Evolutionary conservation across 2,329 filamentous ascomycete species (phyloP).

Genomic region (Pezicula carpinea): DNA sequence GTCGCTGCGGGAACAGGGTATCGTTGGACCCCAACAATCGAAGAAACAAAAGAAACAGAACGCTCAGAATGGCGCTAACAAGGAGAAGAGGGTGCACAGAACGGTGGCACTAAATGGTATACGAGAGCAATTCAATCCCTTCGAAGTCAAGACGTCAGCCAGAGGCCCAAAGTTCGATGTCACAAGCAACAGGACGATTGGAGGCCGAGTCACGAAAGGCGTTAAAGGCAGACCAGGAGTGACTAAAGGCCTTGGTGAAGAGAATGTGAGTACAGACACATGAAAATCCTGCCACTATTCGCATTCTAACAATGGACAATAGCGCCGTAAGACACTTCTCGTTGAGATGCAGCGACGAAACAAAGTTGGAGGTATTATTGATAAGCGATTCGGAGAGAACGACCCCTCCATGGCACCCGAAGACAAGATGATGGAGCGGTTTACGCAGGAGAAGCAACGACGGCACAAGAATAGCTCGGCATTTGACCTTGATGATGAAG

Average conservation of each 20-base stretch:
- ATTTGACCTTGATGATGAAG: constrained; percentile 88
- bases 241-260: constrained; percentile 80
- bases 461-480: constrained; percentile 71
- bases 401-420: constrained; percentile 92
- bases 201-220: constrained; percentile 48
- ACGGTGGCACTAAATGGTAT: constrained; percentile 78
- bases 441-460: constrained; percentile 80
- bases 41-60: constrained; percentile 87
- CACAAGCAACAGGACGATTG: constrained; percentile 58
- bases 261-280: constrained; percentile 54
- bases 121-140: constrained; percentile 95
- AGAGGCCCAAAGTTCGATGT: constrained; percentile 82
- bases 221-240: constrained; percentile 73
- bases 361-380: constrained; percentile 87
- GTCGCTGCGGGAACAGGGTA: constrained; percentile 82
- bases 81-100: constrained; percentile 71
- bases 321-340: constrained; percentile 78
- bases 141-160: constrained; percentile 81
- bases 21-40: constrained; percentile 86
- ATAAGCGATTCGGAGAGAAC: constrained; percentile 92
- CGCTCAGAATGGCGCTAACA: constrained; percentile 59
- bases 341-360: constrained; percentile 84
- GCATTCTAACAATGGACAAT: constrained; percentile 10
- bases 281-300: neutral
- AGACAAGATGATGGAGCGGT: constrained; percentile 86